Evolutionary conservation across 768 basidiomycete genomes (phyloP).

Genomic region (Psilocybe tampanensis): DNA sequence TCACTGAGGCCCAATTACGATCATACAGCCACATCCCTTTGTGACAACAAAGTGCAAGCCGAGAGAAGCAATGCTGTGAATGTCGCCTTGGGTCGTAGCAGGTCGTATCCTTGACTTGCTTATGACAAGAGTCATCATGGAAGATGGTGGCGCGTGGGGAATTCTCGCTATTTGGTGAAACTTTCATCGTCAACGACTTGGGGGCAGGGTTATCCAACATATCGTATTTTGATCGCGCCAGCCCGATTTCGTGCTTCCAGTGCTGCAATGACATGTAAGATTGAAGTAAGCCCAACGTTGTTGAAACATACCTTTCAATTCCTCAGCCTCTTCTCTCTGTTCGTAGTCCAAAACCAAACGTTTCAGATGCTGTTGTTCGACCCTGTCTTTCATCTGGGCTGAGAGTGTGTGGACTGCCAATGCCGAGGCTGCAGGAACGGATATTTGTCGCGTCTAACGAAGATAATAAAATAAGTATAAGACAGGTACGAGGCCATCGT

Average conservation of each 20-base stretch:
- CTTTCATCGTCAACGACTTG: neutral
- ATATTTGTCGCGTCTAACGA: constrained; percentile 81
- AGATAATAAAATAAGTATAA: constrained; percentile 6
- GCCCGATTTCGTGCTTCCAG: constrained; percentile 70
- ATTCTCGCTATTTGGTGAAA: neutral
- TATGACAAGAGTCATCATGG: neutral
- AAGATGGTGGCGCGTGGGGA: neutral
- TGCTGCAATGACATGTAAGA: constrained; percentile 37
- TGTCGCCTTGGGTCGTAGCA: neutral
- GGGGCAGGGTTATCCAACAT: constrained; percentile 54
- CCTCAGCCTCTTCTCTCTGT: constrained; percentile 86
- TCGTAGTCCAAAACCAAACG: constrained; percentile 91
- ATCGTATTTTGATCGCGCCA: constrained; percentile 76
- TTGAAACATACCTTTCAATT: constrained; percentile 67
- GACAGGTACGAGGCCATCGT: neutral
- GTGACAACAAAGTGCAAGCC: neutral
- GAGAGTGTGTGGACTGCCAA: constrained; percentile 90
- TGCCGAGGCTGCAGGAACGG: constrained; percentile 85
- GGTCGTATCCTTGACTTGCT: neutral
- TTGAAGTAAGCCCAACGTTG: neutral
- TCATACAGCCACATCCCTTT: neutral
- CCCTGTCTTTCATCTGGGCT: constrained; percentile 92
- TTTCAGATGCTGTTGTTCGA: constrained; percentile 97
- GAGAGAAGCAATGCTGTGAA: neutral
- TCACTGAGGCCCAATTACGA: no score